A percentile compares a stretch with the other conserved stretches of the same genome.
phyloP scores from a whole-genome alignment of 768 basidiomycete species.

The Tremella yokohamensis region DNA sequence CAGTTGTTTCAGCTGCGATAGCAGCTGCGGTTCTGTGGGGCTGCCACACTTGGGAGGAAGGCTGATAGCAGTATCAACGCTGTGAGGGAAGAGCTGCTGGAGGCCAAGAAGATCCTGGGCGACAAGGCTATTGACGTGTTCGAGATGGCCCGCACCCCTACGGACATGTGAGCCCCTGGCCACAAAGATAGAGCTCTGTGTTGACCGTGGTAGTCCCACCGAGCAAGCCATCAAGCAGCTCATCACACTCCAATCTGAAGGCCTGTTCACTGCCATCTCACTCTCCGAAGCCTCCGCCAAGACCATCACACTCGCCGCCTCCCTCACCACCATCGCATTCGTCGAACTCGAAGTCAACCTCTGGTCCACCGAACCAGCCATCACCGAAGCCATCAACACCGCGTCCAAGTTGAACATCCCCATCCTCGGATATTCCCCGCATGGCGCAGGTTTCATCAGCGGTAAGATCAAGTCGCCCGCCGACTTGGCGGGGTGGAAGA shows the following conservation, averaged over 20 bases:
- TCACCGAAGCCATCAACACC: slow-evolving; percentile 45
- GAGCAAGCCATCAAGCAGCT: slow-evolving; percentile 55
- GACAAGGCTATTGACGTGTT: slow-evolving; percentile 60
- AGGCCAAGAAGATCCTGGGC: slow-evolving; percentile 26
- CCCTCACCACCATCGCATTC: slow-evolving; percentile 57
- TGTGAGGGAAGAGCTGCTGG: slow-evolving; percentile 4
- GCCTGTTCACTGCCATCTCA: slow-evolving; percentile 53
- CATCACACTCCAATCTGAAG: slow-evolving; percentile 56
- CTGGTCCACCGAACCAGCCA: slow-evolving; percentile 45
- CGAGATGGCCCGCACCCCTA: slow-evolving; percentile 17
- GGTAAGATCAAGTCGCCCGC: slow-evolving; percentile 22
- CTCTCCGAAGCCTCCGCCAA: slow-evolving; percentile 27
- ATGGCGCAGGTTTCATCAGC: slow-evolving; percentile 53
- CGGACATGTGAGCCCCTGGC: slow-evolving; percentile 10
- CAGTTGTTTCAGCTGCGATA: not conserved
- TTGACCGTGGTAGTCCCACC: too few species aligned
- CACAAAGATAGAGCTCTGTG: too few species aligned
- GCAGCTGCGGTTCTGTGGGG: too few species aligned
- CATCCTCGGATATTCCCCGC: slow-evolving; percentile 54
- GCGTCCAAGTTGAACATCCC: slow-evolving; percentile 54
- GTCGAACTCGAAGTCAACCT: slow-evolving; percentile 56
- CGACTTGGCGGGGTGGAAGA: slow-evolving; percentile 37
- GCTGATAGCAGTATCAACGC: slow-evolving; percentile 3
- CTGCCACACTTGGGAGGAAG: too few species aligned
- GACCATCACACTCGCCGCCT: slow-evolving; percentile 54